Percentiles rank a stretch among this genome's conserved stretches.
These are phyloP conservation scores for Ascoidea asiatica DNA, from an alignment of 805 yeast species.

Conservation along the genomic window DNA sequence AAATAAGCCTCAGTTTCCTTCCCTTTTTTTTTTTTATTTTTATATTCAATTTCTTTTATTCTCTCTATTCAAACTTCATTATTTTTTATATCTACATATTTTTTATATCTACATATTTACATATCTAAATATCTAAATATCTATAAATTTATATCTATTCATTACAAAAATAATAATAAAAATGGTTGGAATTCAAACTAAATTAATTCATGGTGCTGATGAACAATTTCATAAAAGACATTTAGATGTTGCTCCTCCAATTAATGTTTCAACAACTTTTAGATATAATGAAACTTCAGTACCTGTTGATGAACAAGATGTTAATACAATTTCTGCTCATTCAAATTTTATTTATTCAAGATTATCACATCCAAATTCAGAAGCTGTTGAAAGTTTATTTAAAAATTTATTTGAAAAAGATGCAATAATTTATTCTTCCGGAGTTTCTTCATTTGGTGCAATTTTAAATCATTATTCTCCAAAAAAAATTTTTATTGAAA, in stretches of 20 bases:
- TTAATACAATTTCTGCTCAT: conserved; percentile 14
- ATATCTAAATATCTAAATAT: too few species aligned
- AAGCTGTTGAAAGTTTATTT: conserved; percentile 53
- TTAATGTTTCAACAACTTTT: conserved; percentile 71
- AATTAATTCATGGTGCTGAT: conserved; percentile 64
- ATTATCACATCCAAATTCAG: conserved; percentile 57
- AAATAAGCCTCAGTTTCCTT: too few species aligned
- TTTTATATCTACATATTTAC: too few species aligned
- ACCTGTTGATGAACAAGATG: conserved; percentile 20
- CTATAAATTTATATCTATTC: too few species aligned
- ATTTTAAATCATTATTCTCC: conserved; percentile 62
- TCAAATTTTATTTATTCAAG: conserved; percentile 51
- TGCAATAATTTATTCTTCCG: conserved; percentile 62
- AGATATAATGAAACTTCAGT: conserved; percentile 41
- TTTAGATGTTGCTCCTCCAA: conserved; percentile 62
- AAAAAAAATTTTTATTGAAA: conserved; percentile 56
- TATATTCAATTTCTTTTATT: too few species aligned
- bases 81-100: too few species aligned
- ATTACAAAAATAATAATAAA: too few species aligned
- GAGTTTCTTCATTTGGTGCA: conserved; percentile 72
- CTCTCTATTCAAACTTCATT: too few species aligned
- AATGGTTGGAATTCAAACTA: conserved; percentile 39
- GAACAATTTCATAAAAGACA: conserved; percentile 33
- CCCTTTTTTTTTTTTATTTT: too few species aligned
- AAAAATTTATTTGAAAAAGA: conserved; percentile 46